Conservation (phyloP, 1,139 yeast species). For the Sugiyamaella sp. region DNA sequence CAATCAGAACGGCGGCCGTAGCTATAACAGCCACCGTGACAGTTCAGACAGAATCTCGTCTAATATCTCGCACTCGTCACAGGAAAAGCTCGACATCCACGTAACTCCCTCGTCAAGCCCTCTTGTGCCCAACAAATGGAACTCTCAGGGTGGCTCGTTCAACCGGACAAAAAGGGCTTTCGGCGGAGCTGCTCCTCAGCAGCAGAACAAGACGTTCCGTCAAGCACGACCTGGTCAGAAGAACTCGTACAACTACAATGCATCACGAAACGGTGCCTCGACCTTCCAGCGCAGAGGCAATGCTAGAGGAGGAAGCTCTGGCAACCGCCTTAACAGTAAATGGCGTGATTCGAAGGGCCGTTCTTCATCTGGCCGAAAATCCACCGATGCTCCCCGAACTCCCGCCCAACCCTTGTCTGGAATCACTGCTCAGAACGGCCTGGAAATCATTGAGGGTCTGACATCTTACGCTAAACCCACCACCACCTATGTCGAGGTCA, state of each 20-base stretch:
- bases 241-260: neutral
- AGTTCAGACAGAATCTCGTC: conserved; percentile 2
- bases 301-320: no score
- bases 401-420: neutral
- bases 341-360: conserved; percentile 1
- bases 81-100: conserved; percentile 30
- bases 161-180: conserved; percentile 11
- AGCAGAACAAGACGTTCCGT: conserved; percentile 10
- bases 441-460: conserved; percentile 7
- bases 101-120: conserved; percentile 25
- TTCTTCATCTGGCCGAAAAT: neutral
- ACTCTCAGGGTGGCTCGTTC: conserved; percentile 6
- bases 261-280: neutral
- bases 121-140: neutral
- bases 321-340: neutral
- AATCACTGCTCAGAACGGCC: conserved; percentile 15
- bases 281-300: conserved; percentile 9
- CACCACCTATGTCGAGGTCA: conserved; percentile 12
- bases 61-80: conserved; percentile 4
- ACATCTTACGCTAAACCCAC: conserved; percentile 4
- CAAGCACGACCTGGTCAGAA: conserved; percentile 14
- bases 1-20: conserved; percentile 1
- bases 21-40: neutral
- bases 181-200: conserved; percentile 18
- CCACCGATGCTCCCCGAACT: neutral